A percentile compares a stretch with the other conserved stretches of the same genome.
Conservation (phyloP, 345 rosid species). For the Hibiscus tridactylites region DNA sequence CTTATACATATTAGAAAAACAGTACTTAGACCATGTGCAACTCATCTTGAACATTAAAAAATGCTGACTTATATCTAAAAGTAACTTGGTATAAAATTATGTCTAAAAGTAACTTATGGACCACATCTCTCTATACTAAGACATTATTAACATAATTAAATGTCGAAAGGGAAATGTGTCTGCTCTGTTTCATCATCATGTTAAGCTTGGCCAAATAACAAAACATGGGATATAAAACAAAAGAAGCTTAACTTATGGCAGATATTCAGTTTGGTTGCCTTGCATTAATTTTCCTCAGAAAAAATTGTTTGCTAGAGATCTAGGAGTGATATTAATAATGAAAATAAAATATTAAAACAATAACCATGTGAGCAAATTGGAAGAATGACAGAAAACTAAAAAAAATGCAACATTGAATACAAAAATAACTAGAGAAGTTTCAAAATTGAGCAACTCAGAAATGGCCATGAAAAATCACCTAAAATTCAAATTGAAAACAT, state of each 20-base stretch:
- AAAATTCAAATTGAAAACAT: neutral
- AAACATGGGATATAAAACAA: neutral
- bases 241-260: conserved; percentile 1
- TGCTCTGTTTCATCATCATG: neutral
- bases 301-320: conserved; percentile 5
- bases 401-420: neutral
- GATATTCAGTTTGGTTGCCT: neutral
- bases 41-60: too few species aligned
- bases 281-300: neutral
- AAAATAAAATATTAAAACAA: neutral
- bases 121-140: too few species aligned
- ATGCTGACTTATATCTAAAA: too few species aligned
- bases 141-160: neutral
- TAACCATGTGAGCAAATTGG: neutral
- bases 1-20: too few species aligned
- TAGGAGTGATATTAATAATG: neutral
- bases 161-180: neutral
- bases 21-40: too few species aligned
- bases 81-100: too few species aligned
- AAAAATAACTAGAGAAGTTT: neutral
- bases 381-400: neutral
- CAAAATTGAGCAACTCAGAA: neutral
- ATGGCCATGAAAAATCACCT: neutral
- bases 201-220: neutral
- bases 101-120: too few species aligned